These are phyloP conservation scores for Xanthoparmelia taractica DNA, from an alignment of 495 filamentous ascomycete genomes.

Conservation along the genomic window DNA sequence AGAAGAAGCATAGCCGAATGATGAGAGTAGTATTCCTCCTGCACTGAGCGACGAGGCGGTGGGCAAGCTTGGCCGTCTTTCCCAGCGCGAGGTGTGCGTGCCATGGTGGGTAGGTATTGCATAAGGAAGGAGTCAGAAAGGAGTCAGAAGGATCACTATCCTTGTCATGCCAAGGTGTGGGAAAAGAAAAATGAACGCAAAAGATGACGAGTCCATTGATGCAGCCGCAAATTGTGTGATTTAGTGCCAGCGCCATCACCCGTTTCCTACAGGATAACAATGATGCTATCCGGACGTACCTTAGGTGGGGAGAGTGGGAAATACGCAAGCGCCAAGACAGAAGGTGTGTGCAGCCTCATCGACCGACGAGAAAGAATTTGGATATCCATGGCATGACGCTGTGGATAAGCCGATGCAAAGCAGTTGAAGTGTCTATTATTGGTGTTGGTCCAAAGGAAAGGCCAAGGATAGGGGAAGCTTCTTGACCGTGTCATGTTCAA, in stretches of 20 bases:
- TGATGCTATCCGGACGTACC: too few species aligned
- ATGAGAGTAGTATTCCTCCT: background rate
- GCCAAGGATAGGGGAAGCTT: slow-evolving; percentile 3
- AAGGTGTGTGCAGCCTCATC: too few species aligned
- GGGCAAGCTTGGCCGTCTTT: background rate
- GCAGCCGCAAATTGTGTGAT: background rate
- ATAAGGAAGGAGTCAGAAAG: background rate
- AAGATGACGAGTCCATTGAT: slow-evolving; percentile 4
- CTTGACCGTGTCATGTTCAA: background rate
- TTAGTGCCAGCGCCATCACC: background rate
- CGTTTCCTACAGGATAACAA: background rate
- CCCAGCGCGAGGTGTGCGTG: background rate
- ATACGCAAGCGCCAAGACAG: slow-evolving; percentile 12
- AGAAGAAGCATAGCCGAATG: background rate
- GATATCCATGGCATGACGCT: too few species aligned
- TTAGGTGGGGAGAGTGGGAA: background rate
- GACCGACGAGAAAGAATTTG: too few species aligned
- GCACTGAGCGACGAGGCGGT: background rate
- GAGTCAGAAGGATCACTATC: slow-evolving; percentile 12
- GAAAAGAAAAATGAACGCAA: background rate
- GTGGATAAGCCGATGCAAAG: too few species aligned
- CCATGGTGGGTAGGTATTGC: background rate
- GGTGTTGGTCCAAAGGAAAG: too few species aligned
- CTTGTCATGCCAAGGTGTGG: background rate
- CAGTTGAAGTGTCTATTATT: too few species aligned